Conservation (phyloP, 1,284 basidiomycete species). For the Waitea zeae region DNA sequence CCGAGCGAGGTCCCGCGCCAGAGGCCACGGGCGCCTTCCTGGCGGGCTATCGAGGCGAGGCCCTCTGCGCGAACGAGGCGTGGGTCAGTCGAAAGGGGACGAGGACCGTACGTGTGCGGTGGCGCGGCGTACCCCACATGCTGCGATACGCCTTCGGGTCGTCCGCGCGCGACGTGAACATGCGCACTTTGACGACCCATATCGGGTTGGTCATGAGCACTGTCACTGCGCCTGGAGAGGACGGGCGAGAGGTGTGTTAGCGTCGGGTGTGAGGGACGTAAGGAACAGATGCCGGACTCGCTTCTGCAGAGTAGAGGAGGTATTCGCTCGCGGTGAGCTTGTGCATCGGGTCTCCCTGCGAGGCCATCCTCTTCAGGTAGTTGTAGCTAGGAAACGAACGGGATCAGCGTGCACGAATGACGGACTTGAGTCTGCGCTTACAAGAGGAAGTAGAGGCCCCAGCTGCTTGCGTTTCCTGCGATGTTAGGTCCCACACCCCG, state of each 20-base stretch:
- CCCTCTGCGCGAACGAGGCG: conserved; percentile 67
- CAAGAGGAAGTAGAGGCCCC: conserved; percentile 98
- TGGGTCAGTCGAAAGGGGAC: no score
- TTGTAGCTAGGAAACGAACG: conserved; percentile 61
- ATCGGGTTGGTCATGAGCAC: conserved; percentile 95
- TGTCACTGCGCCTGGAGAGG: conserved; percentile 63
- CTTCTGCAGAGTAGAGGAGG: conserved; percentile 85
- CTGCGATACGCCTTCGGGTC: conserved; percentile 61
- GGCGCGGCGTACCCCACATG: conserved; percentile 47
- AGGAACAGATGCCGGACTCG: conserved; percentile 41
- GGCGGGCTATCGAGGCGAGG: conserved; percentile 43
- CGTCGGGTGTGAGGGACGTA: conserved; percentile 3
- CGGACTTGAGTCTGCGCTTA: conserved; percentile 24
- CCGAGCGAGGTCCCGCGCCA: conserved; percentile 85
- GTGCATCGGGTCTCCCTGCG: conserved; percentile 36
- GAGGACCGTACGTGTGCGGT: no score
- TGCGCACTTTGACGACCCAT: conserved; percentile 96
- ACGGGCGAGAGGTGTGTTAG: conserved; percentile 6
- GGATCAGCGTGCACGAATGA: background rate
- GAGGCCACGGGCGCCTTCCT: conserved; percentile 69
- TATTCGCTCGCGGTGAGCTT: conserved; percentile 66
- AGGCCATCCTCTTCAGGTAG: conserved; percentile 72
- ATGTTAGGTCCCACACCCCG: conserved; percentile 85
- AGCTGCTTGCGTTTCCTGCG: conserved; percentile 91
- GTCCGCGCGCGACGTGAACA: conserved; percentile 72